Percentiles rank a stretch among this genome's conserved stretches.
Evolutionary conservation across 2,329 filamentous ascomycete genomes (phyloP).

Genomic region (Delphinella strobiligena): DNA sequence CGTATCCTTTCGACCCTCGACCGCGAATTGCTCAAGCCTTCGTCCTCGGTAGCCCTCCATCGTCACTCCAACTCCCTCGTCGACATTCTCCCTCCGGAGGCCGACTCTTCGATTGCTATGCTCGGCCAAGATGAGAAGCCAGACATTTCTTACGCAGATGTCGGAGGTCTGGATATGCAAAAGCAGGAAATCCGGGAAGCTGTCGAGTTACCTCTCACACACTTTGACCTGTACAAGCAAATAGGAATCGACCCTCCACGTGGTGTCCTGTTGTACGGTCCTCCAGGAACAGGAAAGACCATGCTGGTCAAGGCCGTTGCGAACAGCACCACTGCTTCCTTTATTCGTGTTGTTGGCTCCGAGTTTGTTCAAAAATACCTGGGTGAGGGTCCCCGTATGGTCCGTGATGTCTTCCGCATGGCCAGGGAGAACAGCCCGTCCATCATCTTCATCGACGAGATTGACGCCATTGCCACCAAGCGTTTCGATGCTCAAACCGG

Average conservation of each 20-base stretch:
- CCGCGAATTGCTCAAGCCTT: conserved; percentile 94
- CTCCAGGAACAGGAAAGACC: conserved; percentile 91
- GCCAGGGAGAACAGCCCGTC: conserved; percentile 95
- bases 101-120: conserved; percentile 98
- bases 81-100: conserved; percentile 96
- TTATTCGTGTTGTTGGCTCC: conserved; percentile 94
- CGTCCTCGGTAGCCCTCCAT: conserved; percentile 92
- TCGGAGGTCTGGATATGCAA: conserved; percentile 97
- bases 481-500: conserved; percentile 98
- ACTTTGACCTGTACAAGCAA: conserved; percentile 98
- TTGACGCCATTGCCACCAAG: conserved; percentile 97
- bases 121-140: conserved; percentile 93
- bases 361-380: conserved; percentile 99
- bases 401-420: conserved; percentile 98
- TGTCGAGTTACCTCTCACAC: conserved; percentile 89
- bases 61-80: conserved; percentile 97
- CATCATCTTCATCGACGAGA: conserved; percentile 53
- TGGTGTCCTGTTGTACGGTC: conserved; percentile 90
- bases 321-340: conserved; percentile 94
- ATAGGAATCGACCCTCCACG: conserved; percentile 98
- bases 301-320: conserved; percentile 98
- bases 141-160: conserved; percentile 94
- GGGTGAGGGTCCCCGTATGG: conserved; percentile 95
- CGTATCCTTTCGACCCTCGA: conserved; percentile 96
- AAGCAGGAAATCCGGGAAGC: conserved; percentile 99